A percentile compares a stretch with the other conserved stretches of the same genome.
phyloP scores from a whole-genome alignment of 2,329 filamentous ascomycete species.

The Apiospora marii region DNA sequence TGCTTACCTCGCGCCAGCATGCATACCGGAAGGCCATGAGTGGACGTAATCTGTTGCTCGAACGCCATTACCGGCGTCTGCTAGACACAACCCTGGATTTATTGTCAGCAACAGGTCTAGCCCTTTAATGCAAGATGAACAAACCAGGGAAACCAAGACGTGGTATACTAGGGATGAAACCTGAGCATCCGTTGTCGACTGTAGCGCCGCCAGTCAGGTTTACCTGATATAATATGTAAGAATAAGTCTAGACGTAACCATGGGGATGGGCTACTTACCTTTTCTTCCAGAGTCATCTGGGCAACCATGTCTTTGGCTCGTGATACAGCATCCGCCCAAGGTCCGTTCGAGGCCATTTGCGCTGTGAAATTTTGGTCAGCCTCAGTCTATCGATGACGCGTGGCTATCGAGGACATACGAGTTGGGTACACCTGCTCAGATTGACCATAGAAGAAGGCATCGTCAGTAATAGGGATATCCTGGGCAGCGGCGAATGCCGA shows the following conservation, averaged over 20 bases:
- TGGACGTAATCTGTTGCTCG: slow-evolving; percentile 49
- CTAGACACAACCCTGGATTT: slow-evolving; percentile 41
- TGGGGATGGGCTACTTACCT: slow-evolving; percentile 32
- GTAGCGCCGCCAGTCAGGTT: slow-evolving; percentile 47
- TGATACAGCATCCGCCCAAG: slow-evolving; percentile 47
- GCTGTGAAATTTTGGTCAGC: neutral
- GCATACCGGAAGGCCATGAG: slow-evolving; percentile 62
- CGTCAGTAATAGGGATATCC: slow-evolving; percentile 44
- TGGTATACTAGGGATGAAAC: slow-evolving; percentile 48
- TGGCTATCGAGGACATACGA: slow-evolving; percentile 46
- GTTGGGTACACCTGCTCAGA: slow-evolving; percentile 61
- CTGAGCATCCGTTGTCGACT: slow-evolving; percentile 47
- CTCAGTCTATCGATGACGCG: neutral
- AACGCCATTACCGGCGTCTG: slow-evolving; percentile 42
- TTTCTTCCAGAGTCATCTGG: slow-evolving; percentile 50
- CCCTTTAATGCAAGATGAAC: neutral
- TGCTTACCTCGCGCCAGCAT: slow-evolving; percentile 55
- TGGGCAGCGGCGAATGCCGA: slow-evolving; percentile 1
- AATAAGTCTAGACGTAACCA: neutral
- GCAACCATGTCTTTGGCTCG: slow-evolving; percentile 45
- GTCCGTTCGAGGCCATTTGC: neutral
- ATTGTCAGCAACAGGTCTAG: neutral
- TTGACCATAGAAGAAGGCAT: slow-evolving; percentile 57
- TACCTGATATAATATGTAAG: slow-evolving; percentile 32
- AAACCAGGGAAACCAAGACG: slow-evolving; percentile 50